Evolutionary conservation across 257 asterid species (phyloP).

Genomic region (Lycium barbarum): DNA sequence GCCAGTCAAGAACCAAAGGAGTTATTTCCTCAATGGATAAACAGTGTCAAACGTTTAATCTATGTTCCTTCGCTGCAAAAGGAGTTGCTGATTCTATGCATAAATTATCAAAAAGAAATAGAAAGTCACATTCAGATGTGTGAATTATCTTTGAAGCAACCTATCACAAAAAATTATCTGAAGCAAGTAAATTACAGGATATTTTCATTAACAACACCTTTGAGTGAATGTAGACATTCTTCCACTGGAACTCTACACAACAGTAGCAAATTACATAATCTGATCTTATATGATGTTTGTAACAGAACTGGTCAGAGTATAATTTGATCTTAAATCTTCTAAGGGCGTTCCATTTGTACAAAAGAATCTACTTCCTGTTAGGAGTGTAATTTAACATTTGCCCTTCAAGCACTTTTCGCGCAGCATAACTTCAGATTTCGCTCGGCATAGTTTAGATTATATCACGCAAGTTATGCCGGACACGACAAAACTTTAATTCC

Average conservation of each 20-base stretch:
- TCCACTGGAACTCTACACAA: not conserved
- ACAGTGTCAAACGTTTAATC: not conserved
- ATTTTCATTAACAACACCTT: not conserved
- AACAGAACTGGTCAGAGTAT: too few relatives aligned
- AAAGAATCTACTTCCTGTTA: too few relatives aligned
- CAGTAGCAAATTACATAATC: not conserved
- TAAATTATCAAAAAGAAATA: not conserved
- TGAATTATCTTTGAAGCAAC: not conserved
- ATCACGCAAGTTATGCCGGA: too few relatives aligned
- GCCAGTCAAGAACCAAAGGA: not conserved
- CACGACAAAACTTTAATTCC: too few relatives aligned
- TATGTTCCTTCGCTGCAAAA: not conserved
- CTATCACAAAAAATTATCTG: slow-evolving; percentile 5
- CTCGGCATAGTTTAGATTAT: too few relatives aligned
- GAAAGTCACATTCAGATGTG: not conserved
- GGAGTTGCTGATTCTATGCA: slow-evolving; percentile 8
- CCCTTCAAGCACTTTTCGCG: too few relatives aligned
- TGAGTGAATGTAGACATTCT: not conserved
- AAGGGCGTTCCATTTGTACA: too few relatives aligned
- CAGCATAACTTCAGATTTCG: too few relatives aligned
- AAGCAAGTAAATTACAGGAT: not conserved
- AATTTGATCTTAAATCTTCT: too few relatives aligned
- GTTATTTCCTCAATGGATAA: not conserved
- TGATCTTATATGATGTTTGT: too few relatives aligned
- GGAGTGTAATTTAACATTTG: too few relatives aligned